Conservation (phyloP, 495 filamentous ascomycete species). For the Aspergillus funiculosus region DNA sequence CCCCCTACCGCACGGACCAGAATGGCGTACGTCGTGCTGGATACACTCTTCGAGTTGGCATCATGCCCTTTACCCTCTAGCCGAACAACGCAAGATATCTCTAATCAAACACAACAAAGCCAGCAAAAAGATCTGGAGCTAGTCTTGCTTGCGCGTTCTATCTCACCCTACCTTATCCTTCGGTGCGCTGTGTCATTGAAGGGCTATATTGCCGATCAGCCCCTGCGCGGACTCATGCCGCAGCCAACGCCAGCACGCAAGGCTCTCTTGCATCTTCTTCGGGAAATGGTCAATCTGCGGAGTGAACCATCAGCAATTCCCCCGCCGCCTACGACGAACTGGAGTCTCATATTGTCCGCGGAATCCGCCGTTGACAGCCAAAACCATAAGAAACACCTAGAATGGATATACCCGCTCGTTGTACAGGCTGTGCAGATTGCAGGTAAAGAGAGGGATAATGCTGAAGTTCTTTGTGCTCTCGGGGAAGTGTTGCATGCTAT, state of each 20-base stretch:
- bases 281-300: conserved; percentile 55
- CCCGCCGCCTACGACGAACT: conserved; percentile 37
- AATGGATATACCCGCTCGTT: conserved; percentile 76
- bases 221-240: conserved; percentile 84
- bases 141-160: conserved; percentile 63
- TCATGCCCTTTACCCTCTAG: too few species aligned
- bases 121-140: conserved; percentile 27
- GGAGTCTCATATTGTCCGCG: background rate
- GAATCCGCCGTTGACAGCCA: background rate
- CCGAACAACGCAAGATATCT: too few species aligned
- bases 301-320: conserved; percentile 70
- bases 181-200: conserved; percentile 73
- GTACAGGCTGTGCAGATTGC: conserved; percentile 64
- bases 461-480: conserved; percentile 53
- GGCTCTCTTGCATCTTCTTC: conserved; percentile 68
- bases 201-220: conserved; percentile 85
- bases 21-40: conserved; percentile 75
- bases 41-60: conserved; percentile 73
- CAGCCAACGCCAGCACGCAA: conserved; percentile 75
- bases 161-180: conserved; percentile 78
- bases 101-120: too few species aligned
- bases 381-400: conserved; percentile 63
- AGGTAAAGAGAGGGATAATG: conserved; percentile 54
- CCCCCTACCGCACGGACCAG: conserved; percentile 55
- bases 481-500: conserved; percentile 63